Base-by-base conservation (phyloP, 768 basidiomycete species). In the Termitomyces sp. region DNA sequence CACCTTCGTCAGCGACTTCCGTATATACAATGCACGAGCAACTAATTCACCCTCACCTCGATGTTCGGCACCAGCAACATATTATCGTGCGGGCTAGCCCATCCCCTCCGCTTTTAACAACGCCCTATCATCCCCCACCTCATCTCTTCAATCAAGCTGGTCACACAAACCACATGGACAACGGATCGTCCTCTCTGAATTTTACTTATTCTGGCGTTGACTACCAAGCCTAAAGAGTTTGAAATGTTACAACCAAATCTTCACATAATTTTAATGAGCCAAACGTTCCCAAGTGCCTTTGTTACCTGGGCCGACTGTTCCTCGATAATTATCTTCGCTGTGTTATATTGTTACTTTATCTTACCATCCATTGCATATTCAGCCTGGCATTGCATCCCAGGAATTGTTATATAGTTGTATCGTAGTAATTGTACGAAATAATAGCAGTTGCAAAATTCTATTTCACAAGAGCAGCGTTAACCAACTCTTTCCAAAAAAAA, bases 51-150 rank as follows among this genome's bases (percentile, higher is more conserved):
- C 42, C 62, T 52, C 46, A 52, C 36, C 25, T 49, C 6, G 32
- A 60, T 25, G 29, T 34, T 15, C 61, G 49, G 14, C 63, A 59
- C 17, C 64, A 62, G 32, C 60, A 65, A n/a, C 63, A 63, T n/a
- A 63, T 60, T 42, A 32, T 54, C 42, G 47, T 60, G 25, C 61
- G 64, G 46, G 37, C 51, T 32, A 65, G 66, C 14, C 66, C 66
- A 29, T 71, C 71, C 17, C 69, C 69, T 10, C 72, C 71, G 5
- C 67, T 72, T 32, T 60, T 74, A 47, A 71, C 69, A 12, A 70
- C 70, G 7, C 68, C 72, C 4, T 73, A 73, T 54, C 68, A 69
- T 51, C 69, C 70, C 4, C 65, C 65, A 17, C 57, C 66, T 25
- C 66, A 69, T 47, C 48, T 66, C 32, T 55, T 65, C 17, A 42